phyloP scores from a whole-genome alignment of 1,284 basidiomycete species.

The Sparassis latifolia region DNA sequence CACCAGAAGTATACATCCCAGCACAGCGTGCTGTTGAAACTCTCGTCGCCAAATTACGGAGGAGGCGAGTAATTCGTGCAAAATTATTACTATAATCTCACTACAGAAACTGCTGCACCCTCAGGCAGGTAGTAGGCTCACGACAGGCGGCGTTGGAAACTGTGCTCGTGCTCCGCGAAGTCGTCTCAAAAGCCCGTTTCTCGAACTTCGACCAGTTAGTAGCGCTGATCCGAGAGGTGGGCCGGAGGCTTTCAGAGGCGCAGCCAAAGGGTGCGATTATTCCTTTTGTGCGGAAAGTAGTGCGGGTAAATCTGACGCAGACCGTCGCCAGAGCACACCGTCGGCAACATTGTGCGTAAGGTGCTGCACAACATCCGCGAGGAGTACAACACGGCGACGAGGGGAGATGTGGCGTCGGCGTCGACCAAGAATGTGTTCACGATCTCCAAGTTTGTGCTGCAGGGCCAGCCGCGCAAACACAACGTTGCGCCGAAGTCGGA shows the following conservation, averaged over 20 bases:
- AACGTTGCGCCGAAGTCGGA: conserved; percentile 43
- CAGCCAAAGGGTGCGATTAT: conserved; percentile 79
- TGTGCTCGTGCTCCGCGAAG: conserved; percentile 79
- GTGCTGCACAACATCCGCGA: conserved; percentile 91
- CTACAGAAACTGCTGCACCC: neutral
- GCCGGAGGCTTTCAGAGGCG: conserved; percentile 76
- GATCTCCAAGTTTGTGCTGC: conserved; percentile 71
- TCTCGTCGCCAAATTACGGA: conserved; percentile 22
- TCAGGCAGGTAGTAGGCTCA: conserved; percentile 84
- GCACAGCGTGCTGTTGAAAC: conserved; percentile 23
- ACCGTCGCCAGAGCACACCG: conserved; percentile 69
- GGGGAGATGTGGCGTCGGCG: conserved; percentile 30
- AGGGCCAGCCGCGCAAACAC: conserved; percentile 67
- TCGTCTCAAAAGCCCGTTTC: conserved; percentile 84
- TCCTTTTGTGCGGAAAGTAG: neutral
- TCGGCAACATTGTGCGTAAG: conserved; percentile 90
- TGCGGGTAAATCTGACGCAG: neutral
- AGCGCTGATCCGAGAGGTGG: conserved; percentile 75
- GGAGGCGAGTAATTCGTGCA: conserved; percentile 16
- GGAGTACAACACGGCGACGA: conserved; percentile 75
- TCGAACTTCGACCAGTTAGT: conserved; percentile 85
- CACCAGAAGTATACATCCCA: conserved; percentile 16
- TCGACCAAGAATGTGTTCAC: conserved; percentile 46
- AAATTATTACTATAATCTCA: neutral
- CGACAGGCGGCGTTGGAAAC: conserved; percentile 87